These are phyloP conservation scores for Pouteria glomerata DNA, from an alignment of 148 eudicot genomes.

Conservation along the genomic window DNA sequence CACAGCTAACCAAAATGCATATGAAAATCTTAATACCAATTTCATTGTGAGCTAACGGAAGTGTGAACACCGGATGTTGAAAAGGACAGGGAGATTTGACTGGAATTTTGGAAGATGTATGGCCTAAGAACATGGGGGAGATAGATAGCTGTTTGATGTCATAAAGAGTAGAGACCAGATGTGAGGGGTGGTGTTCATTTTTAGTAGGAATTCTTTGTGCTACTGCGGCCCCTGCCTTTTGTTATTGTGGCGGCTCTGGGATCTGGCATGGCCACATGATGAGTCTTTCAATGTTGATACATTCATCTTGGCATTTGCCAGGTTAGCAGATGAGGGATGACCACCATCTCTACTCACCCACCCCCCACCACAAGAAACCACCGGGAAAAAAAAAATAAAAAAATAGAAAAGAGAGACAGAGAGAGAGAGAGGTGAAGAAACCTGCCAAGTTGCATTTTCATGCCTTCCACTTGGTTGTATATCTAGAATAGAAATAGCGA, in stretches of 20 bases:
- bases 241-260: neutral
- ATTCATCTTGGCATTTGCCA: neutral
- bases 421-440: too few relatives aligned
- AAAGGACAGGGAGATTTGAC: too few relatives aligned
- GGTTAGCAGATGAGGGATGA: neutral
- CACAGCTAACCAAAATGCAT: too few relatives aligned
- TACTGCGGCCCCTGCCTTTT: neutral
- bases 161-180: neutral
- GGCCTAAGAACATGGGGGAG: neutral
- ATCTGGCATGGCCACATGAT: conserved; percentile 8
- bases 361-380: neutral
- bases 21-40: too few relatives aligned
- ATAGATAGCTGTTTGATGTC: neutral
- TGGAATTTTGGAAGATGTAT: neutral
- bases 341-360: neutral
- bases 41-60: too few relatives aligned
- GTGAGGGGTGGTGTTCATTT: conserved; percentile 3
- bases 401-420: neutral
- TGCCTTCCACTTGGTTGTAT: neutral
- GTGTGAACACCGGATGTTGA: too few relatives aligned
- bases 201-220: conserved; percentile 7
- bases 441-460: neutral
- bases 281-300: neutral
- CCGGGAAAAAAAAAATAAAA: too few relatives aligned
- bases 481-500: neutral